phyloP scores from a whole-genome alignment of 768 basidiomycete species.

The Paxillus rubicundulus region DNA sequence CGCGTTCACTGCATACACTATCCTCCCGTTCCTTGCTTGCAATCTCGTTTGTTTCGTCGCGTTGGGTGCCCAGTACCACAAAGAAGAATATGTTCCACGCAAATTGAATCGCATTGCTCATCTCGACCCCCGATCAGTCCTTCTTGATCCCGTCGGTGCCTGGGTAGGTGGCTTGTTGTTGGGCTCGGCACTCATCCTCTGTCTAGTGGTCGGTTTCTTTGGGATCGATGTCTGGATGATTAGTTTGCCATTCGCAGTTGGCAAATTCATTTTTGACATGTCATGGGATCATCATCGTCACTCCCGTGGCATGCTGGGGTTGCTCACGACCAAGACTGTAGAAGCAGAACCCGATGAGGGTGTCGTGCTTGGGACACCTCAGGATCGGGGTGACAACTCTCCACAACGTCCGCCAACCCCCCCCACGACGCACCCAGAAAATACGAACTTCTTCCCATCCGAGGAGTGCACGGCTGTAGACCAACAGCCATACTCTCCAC shows the following conservation, averaged over 20 bases:
- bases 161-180: slow-evolving; percentile 70
- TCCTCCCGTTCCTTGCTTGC: slow-evolving; percentile 76
- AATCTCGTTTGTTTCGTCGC: slow-evolving; percentile 57
- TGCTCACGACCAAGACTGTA: neutral
- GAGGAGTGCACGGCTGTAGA: slow-evolving; percentile 5
- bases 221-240: slow-evolving; percentile 82
- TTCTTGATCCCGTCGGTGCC: slow-evolving; percentile 75
- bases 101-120: slow-evolving; percentile 36
- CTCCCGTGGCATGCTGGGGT: slow-evolving; percentile 22
- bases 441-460: neutral
- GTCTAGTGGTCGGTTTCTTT: slow-evolving; percentile 75
- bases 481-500: neutral
- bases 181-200: slow-evolving; percentile 61
- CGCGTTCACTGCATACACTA: slow-evolving; percentile 78
- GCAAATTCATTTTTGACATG: slow-evolving; percentile 70
- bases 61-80: slow-evolving; percentile 59
- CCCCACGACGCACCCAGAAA: neutral
- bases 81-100: slow-evolving; percentile 51
- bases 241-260: slow-evolving; percentile 72
- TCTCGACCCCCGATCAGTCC: slow-evolving; percentile 54
- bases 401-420: neutral
- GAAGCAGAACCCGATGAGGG: neutral
- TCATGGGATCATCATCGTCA: slow-evolving; percentile 54
- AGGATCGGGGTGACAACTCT: neutral
- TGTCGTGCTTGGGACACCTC: neutral